A percentile compares a stretch with the other conserved stretches of the same genome.
Conservation (phyloP, 2,329 filamentous ascomycete genomes). For the Rhynchosporium agropyri region DNA sequence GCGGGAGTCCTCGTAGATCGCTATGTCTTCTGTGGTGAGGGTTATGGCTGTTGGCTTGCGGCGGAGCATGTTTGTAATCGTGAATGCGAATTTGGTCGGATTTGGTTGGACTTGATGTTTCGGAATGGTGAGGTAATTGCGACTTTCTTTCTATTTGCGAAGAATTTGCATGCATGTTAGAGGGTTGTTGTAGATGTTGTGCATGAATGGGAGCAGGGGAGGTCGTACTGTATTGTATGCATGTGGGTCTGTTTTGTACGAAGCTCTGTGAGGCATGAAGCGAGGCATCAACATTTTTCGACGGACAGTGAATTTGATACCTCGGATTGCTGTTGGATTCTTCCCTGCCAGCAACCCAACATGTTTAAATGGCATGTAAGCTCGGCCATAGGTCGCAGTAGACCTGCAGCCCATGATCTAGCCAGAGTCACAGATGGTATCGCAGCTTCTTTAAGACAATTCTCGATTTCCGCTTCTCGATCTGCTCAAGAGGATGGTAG, state of each 20-base stretch:
- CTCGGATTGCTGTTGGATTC: not conserved
- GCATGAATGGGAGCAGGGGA: not conserved
- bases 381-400: conserved; percentile 39
- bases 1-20: conserved; percentile 68
- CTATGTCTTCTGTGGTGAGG: conserved; percentile 71
- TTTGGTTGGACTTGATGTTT: conserved; percentile 2
- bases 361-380: conserved; percentile 45
- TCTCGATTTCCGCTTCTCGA: conserved; percentile 38
- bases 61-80: conserved; percentile 58
- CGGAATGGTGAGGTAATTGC: not conserved
- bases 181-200: not conserved
- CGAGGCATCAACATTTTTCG: conserved; percentile 25
- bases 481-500: conserved; percentile 30
- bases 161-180: conserved; percentile 5
- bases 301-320: not conserved
- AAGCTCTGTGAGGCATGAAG: conserved; percentile 26
- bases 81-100: not conserved
- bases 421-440: conserved; percentile 41
- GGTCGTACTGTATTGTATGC: not conserved
- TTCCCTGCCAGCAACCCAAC: conserved; percentile 24
- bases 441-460: conserved; percentile 40
- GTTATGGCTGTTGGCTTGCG: conserved; percentile 68
- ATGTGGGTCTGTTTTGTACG: conserved; percentile 13
- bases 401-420: conserved; percentile 38
- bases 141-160: not conserved